Percentiles rank a stretch among this genome's conserved stretches.
Evolutionary conservation across 768 basidiomycete genomes (phyloP).

Genomic region (Pulveroboletus sp.): DNA sequence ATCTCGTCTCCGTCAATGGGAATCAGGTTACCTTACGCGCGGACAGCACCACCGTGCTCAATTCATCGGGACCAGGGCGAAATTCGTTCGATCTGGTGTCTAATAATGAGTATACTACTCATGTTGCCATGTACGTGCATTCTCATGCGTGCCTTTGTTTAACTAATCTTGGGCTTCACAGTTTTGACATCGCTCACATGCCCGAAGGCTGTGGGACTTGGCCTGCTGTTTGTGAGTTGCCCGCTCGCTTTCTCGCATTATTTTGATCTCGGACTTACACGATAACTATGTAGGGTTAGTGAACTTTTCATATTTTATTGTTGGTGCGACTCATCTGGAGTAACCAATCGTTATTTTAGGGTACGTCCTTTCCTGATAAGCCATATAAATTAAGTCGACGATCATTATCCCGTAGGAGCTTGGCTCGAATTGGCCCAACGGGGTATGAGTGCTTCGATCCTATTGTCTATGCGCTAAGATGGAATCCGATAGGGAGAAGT

Average conservation of each 20-base stretch:
- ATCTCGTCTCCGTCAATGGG: constrained; percentile 55
- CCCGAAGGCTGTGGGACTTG: constrained; percentile 40
- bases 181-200: constrained; percentile 39
- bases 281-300: constrained; percentile 16
- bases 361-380: constrained; percentile 2
- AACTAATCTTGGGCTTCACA: constrained; percentile 1
- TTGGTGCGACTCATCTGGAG: background rate
- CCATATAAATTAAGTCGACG: background rate
- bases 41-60: constrained; percentile 32
- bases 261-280: background rate
- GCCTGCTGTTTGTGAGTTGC: constrained; percentile 35
- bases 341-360: constrained; percentile 11
- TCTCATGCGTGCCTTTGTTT: background rate
- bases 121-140: constrained; percentile 31
- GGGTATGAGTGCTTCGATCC: constrained; percentile 3
- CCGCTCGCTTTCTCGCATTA: background rate
- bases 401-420: constrained; percentile 19
- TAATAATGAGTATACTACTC: constrained; percentile 30
- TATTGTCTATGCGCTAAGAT: background rate
- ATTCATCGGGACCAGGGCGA: constrained; percentile 31
- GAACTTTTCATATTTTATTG: background rate
- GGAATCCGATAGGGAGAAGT: constrained; percentile 24
- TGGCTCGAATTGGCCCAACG: constrained; percentile 26
- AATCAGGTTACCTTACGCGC: constrained; percentile 36
- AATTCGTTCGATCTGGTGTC: constrained; percentile 35